A percentile compares a stretch with the other conserved stretches of the same genome.
Conservation (phyloP, 768 basidiomycete genomes). For the Boletus bicolor region DNA sequence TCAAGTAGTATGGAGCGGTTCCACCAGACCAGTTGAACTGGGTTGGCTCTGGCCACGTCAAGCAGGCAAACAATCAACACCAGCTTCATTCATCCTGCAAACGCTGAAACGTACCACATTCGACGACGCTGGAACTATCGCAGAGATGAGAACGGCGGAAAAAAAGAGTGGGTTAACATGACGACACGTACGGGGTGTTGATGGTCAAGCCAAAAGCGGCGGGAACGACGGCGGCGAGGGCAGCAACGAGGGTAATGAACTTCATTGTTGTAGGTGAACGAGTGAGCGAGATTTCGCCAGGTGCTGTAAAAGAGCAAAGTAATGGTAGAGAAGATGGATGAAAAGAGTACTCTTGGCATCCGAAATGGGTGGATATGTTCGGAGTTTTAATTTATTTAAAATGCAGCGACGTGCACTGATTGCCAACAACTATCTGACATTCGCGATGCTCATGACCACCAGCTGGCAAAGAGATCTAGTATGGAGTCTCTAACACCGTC, state of each 20-base stretch:
- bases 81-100: not conserved
- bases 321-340: not conserved
- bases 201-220: slow-evolving; percentile 49
- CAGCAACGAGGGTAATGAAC: slow-evolving; percentile 27
- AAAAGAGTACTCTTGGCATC: not conserved
- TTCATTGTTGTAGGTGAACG: slow-evolving; percentile 36
- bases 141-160: not conserved
- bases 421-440: no score
- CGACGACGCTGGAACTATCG: slow-evolving; percentile 37
- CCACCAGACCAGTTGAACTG: slow-evolving; percentile 54
- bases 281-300: slow-evolving; percentile 16
- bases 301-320: not conserved
- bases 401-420: not conserved
- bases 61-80: not conserved
- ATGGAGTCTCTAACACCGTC: no score
- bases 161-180: not conserved
- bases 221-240: slow-evolving; percentile 30
- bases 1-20: slow-evolving; percentile 52
- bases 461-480: no score
- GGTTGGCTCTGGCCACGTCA: slow-evolving; percentile 50
- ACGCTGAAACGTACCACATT: slow-evolving; percentile 47
- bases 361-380: slow-evolving; percentile 11
- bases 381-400: slow-evolving; percentile 29
- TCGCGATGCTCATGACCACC: no score
- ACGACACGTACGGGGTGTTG: slow-evolving; percentile 61